phyloP scores from a whole-genome alignment of 2,329 filamentous ascomycete genomes.

The Fusarium sp. region DNA sequence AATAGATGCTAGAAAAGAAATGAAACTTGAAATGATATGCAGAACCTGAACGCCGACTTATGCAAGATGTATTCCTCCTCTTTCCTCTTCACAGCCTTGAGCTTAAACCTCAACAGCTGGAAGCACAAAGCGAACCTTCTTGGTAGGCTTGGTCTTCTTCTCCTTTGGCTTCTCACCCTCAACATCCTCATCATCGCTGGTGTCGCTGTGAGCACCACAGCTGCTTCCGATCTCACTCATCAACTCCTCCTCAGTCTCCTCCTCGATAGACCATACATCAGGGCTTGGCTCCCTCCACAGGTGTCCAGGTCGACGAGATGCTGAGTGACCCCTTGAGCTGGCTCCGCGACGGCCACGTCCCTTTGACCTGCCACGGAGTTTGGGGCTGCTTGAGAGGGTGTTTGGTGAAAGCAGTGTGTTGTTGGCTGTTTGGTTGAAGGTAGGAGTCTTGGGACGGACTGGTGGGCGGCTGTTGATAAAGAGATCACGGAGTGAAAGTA shows the following conservation, averaged over 20 bases:
- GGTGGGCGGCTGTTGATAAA: slow-evolving; percentile 51
- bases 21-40: slow-evolving; percentile 21
- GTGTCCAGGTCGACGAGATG: slow-evolving; percentile 53
- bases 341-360: slow-evolving; percentile 47
- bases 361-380: slow-evolving; percentile 47
- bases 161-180: slow-evolving; percentile 28
- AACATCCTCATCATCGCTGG: slow-evolving; percentile 42
- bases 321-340: slow-evolving; percentile 44
- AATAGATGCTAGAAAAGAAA: slow-evolving; percentile 15
- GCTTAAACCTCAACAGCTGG: slow-evolving; percentile 54
- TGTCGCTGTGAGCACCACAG: slow-evolving; percentile 46
- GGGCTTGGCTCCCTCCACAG: slow-evolving; percentile 69
- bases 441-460: slow-evolving; percentile 48
- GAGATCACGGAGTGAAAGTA: slow-evolving; percentile 59
- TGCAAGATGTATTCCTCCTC: slow-evolving; percentile 28
- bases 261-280: slow-evolving; percentile 69
- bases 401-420: slow-evolving; percentile 43
- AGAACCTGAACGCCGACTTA: slow-evolving; percentile 37
- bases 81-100: background rate
- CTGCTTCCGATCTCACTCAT: slow-evolving; percentile 56
- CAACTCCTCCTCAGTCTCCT: slow-evolving; percentile 66
- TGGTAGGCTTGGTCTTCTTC: slow-evolving; percentile 61
- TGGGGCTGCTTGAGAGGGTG: slow-evolving; percentile 43
- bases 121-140: slow-evolving; percentile 67
- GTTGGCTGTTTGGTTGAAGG: slow-evolving; percentile 48